Conservation (phyloP, 2,329 filamentous ascomycete genomes). For the Gyromitra esculenta region DNA sequence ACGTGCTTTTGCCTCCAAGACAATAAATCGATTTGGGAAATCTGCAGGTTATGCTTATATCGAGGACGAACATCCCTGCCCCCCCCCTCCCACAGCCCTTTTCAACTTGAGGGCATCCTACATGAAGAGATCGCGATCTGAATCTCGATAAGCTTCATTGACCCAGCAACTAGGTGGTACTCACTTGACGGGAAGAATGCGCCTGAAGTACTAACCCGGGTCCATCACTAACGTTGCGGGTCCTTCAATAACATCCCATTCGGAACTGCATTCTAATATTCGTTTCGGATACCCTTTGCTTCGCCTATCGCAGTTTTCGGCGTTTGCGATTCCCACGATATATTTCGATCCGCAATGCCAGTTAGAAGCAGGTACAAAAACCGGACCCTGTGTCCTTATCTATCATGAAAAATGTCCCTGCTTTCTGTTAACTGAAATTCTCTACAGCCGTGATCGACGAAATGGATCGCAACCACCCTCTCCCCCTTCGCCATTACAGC, state of each 20-base stretch:
- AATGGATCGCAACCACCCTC: neutral
- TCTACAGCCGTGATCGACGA: neutral
- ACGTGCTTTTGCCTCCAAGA: constrained; percentile 1
- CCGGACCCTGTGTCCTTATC: neutral
- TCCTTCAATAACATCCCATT: neutral
- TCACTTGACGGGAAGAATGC: neutral
- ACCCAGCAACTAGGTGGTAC: neutral
- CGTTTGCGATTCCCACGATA: neutral
- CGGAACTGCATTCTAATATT: constrained; percentile 11
- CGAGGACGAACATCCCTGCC: neutral
- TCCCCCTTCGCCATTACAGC: neutral
- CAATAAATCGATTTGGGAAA: constrained; percentile 6
- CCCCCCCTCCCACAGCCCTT: neutral
- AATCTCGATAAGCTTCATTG: neutral
- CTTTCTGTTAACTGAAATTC: neutral
- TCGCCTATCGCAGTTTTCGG: neutral
- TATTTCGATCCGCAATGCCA: neutral
- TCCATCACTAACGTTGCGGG: neutral
- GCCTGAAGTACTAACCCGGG: neutral
- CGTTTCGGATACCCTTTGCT: neutral
- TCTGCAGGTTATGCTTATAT: constrained; percentile 5
- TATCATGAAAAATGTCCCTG: neutral
- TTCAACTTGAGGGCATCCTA: constrained; percentile 2
- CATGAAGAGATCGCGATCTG: constrained; percentile 13
- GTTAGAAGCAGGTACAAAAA: neutral